phyloP scores from a whole-genome alignment of 2,329 filamentous ascomycete genomes.

The Trematosphaeria pertusa region DNA sequence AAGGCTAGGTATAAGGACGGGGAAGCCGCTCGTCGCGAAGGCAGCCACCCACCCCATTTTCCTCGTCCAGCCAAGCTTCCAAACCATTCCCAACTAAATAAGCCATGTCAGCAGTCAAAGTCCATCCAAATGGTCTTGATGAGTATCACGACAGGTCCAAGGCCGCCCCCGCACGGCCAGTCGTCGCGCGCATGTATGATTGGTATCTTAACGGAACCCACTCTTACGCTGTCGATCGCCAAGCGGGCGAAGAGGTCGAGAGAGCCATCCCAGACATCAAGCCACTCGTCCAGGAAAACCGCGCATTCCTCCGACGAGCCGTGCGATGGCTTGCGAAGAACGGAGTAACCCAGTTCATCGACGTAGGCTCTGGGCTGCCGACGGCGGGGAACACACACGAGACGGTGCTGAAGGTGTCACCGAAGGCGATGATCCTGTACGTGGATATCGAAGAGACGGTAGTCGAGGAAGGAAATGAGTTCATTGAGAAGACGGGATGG shows the following conservation, averaged over 20 bases:
- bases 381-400: constrained; percentile 15
- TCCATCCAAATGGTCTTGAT: constrained; percentile 1
- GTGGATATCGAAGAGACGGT: constrained; percentile 13
- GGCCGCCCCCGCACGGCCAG: constrained; percentile 4
- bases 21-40: too few species aligned
- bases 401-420: constrained; percentile 3
- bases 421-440: constrained; percentile 12
- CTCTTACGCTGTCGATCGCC: constrained; percentile 8
- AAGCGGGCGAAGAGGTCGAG: constrained; percentile 1
- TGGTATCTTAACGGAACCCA: constrained; percentile 12
- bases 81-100: too few species aligned
- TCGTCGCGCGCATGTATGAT: constrained; percentile 15
- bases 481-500: constrained; percentile 3
- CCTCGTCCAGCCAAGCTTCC: too few species aligned
- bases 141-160: constrained; percentile 5
- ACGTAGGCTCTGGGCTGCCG: constrained; percentile 17
- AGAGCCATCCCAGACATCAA: constrained; percentile 6
- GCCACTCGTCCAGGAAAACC: constrained; percentile 9
- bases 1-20: too few species aligned
- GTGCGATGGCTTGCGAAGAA: constrained; percentile 10
- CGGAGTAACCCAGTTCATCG: constrained; percentile 17
- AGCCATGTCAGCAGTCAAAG: neutral
- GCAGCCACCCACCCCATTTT: too few species aligned
- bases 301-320: constrained; percentile 11
- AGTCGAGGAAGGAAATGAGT: constrained; percentile 7